Evolutionary conservation across 768 basidiomycete species (phyloP).

Genomic region (Astraeus odoratus): DNA sequence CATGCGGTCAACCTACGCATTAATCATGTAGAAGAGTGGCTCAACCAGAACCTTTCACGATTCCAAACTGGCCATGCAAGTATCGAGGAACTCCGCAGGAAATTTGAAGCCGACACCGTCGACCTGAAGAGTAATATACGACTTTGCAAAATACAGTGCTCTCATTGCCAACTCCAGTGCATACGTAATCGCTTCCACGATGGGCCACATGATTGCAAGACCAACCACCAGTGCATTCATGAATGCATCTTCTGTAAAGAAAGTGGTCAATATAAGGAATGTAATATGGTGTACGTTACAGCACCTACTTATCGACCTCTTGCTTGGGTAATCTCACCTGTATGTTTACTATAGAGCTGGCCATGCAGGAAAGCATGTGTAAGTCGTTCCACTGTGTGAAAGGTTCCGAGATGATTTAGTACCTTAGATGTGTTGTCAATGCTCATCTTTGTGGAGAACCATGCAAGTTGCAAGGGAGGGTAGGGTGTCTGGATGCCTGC

Average conservation of each 20-base stretch:
- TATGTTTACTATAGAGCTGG: slow-evolving; percentile 43
- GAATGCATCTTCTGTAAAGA: slow-evolving; percentile 38
- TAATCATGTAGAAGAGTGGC: slow-evolving; percentile 43
- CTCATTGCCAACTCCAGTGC: slow-evolving; percentile 43
- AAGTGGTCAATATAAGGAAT: slow-evolving; percentile 28
- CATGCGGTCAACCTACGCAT: slow-evolving; percentile 39
- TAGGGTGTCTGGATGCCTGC: slow-evolving; percentile 48
- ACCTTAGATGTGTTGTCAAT: slow-evolving; percentile 42
- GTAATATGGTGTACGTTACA: slow-evolving; percentile 43
- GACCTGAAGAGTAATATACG: slow-evolving; percentile 43
- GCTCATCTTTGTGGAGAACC: slow-evolving; percentile 49
- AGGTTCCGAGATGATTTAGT: not conserved
- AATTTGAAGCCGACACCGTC: slow-evolving; percentile 35
- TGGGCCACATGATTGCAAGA: slow-evolving; percentile 41
- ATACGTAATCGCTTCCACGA: slow-evolving; percentile 41
- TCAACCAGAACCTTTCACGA: slow-evolving; percentile 39
- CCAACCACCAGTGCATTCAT: slow-evolving; percentile 39
- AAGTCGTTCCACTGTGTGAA: not conserved
- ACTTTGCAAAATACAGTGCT: slow-evolving; percentile 46
- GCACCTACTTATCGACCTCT: not conserved
- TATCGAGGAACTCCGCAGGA: slow-evolving; percentile 37
- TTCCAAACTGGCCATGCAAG: slow-evolving; percentile 42
- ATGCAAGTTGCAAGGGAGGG: slow-evolving; percentile 39
- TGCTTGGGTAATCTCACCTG: not conserved
- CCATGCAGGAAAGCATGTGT: not conserved